Evolutionary conservation across 208 protist species (phyloP).

Genomic region (Trypanosoma rangeli): DNA sequence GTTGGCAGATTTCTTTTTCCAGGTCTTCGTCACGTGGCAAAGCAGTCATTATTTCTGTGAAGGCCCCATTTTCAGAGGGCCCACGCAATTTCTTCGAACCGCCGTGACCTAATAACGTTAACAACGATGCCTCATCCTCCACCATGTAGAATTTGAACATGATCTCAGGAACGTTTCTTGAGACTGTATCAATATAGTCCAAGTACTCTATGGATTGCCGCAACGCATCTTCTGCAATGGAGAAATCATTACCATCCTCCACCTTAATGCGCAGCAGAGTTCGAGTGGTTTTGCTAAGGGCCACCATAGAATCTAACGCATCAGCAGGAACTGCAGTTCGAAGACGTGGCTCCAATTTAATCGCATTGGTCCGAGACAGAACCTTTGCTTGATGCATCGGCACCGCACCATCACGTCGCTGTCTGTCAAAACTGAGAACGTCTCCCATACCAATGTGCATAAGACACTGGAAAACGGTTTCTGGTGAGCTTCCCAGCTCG

Average conservation of each 20-base stretch:
- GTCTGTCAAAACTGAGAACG: conserved; percentile 75
- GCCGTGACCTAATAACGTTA: conserved; percentile 40
- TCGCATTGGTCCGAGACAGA: conserved; percentile 61
- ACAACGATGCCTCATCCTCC: conserved; percentile 65
- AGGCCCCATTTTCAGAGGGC: background rate
- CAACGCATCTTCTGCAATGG: conserved; percentile 58
- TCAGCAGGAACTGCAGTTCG: conserved; percentile 45
- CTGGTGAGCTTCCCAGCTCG: conserved; percentile 39
- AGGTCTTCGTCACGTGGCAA: conserved; percentile 7
- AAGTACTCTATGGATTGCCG: conserved; percentile 76
- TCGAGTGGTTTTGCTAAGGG: conserved; percentile 62
- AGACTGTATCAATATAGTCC: conserved; percentile 60
- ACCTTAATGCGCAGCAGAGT: conserved; percentile 82
- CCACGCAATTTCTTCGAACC: background rate
- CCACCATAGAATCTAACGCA: conserved; percentile 73
- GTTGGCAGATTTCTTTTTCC: conserved; percentile 14
- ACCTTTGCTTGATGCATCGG: conserved; percentile 93
- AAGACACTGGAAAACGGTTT: conserved; percentile 84
- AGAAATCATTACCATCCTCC: conserved; percentile 87
- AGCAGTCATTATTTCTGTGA: background rate
- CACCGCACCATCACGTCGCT: conserved; percentile 72
- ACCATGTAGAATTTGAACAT: conserved; percentile 88
- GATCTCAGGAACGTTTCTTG: conserved; percentile 38
- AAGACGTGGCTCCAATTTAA: conserved; percentile 65
- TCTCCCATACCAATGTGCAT: conserved; percentile 84